These are phyloP conservation scores for Mycena metata DNA, from an alignment of 768 basidiomycete genomes.

Conservation along the genomic window DNA sequence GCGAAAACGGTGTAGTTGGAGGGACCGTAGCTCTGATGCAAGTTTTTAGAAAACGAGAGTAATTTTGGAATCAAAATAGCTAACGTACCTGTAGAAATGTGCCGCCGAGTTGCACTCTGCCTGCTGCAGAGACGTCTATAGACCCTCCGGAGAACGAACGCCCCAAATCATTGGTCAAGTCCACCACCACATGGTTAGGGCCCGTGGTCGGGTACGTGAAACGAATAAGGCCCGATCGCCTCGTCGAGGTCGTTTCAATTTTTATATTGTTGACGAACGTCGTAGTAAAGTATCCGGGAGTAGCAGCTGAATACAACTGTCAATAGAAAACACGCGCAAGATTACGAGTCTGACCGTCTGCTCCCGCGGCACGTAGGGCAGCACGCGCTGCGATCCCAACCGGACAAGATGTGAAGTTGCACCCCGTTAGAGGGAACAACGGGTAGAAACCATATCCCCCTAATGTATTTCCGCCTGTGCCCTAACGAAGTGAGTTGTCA, in stretches of 20 bases:
- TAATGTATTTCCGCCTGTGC: conserved; percentile 65
- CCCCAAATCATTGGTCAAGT: conserved; percentile 60
- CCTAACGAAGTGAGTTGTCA: conserved; percentile 41
- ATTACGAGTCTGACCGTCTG: conserved; percentile 52
- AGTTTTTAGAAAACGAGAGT: neutral
- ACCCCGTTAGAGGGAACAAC: conserved; percentile 60
- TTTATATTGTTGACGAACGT: conserved; percentile 61
- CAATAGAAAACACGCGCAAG: neutral
- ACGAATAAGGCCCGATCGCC: conserved; percentile 70
- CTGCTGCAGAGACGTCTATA: conserved; percentile 49
- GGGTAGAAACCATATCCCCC: conserved; percentile 54
- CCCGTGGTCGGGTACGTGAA: conserved; percentile 67
- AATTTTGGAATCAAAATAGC: neutral
- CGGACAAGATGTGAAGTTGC: conserved; percentile 57
- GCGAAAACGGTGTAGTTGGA: conserved; percentile 63
- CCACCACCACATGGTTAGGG: conserved; percentile 64
- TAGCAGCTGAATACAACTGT: conserved; percentile 46
- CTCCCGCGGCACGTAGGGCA: conserved; percentile 55
- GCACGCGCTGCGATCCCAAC: conserved; percentile 57
- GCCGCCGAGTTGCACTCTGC: conserved; percentile 56
- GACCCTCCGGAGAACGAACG: conserved; percentile 63
- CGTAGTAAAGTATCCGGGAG: conserved; percentile 64
- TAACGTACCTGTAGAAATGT: conserved; percentile 58
- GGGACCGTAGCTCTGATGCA: conserved; percentile 58
- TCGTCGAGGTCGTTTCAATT: conserved; percentile 71